Conservation (phyloP, 208 protist genomes). For the Histomonas meleagridis region DNA sequence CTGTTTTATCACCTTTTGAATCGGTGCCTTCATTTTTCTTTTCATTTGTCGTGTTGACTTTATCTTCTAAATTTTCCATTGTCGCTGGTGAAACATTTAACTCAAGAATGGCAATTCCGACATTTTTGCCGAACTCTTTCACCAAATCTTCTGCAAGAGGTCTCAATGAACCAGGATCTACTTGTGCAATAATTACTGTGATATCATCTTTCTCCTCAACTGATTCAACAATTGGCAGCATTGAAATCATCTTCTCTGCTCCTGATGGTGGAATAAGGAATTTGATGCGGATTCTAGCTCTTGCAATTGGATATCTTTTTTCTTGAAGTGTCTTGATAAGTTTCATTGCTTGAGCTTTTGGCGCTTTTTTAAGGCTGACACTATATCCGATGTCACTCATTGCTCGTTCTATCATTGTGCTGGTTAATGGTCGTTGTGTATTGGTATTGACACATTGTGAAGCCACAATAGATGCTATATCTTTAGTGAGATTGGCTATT, state of each 20-base stretch:
- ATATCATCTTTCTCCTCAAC: not conserved
- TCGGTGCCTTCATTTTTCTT: too few relatives aligned
- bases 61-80: too few relatives aligned
- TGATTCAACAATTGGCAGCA: slow-evolving; percentile 32
- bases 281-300: not conserved
- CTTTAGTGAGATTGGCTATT: slow-evolving; percentile 13
- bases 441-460: slow-evolving; percentile 30
- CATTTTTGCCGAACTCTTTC: not conserved
- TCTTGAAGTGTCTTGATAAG: not conserved
- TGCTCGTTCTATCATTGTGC: not conserved
- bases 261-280: not conserved
- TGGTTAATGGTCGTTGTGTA: not conserved
- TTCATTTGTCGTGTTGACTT: too few relatives aligned
- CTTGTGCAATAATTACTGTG: slow-evolving; percentile 27
- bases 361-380: not conserved
- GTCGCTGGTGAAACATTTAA: slow-evolving; percentile 2
- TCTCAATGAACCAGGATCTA: not conserved
- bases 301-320: not conserved
- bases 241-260: slow-evolving; percentile 17
- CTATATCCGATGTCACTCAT: not conserved
- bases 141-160: not conserved
- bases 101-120: not conserved
- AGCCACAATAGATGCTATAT: slow-evolving; percentile 29
- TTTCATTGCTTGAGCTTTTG: slow-evolving; percentile 9
- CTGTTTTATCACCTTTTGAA: too few relatives aligned